Conservation (phyloP, 768 basidiomycete species). For the Melanogaster broomeanus region DNA sequence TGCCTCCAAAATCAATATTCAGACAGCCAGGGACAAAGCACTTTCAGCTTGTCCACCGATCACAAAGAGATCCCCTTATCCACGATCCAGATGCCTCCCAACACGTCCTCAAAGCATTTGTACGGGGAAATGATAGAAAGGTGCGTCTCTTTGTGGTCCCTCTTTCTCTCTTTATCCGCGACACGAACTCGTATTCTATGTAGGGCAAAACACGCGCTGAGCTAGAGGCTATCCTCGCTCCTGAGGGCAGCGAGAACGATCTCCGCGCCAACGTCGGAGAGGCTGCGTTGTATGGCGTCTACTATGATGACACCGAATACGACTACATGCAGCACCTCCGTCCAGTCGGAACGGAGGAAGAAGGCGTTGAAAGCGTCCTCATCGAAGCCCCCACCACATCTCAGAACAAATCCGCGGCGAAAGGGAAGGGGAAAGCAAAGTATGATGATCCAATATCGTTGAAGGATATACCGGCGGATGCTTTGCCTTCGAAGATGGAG, state of each 20-base stretch:
- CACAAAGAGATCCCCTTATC: slow-evolving; percentile 92
- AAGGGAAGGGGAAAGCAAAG: slow-evolving; percentile 40
- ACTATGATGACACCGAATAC: slow-evolving; percentile 95
- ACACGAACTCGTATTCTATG: slow-evolving; percentile 25
- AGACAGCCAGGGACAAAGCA: slow-evolving; percentile 88
- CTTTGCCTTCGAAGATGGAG: slow-evolving; percentile 70
- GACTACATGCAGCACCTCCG: slow-evolving; percentile 99
- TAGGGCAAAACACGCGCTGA: slow-evolving; percentile 84
- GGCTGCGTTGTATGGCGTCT: slow-evolving; percentile 86
- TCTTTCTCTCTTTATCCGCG: neutral
- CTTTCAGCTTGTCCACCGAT: slow-evolving; percentile 96
- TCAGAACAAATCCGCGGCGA: slow-evolving; percentile 33
- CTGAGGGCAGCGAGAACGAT: slow-evolving; percentile 50
- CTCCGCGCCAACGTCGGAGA: slow-evolving; percentile 71
- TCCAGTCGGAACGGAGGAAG: slow-evolving; percentile 71
- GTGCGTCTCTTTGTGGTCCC: slow-evolving; percentile 31
- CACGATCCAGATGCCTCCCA: slow-evolving; percentile 88
- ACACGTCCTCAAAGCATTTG: slow-evolving; percentile 86
- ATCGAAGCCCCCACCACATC: slow-evolving; percentile 67
- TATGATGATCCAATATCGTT: slow-evolving; percentile 42
- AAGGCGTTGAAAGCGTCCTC: slow-evolving; percentile 78
- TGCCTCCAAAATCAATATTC: slow-evolving; percentile 86
- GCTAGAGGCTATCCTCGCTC: slow-evolving; percentile 59
- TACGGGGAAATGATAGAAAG: slow-evolving; percentile 72
- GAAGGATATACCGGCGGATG: slow-evolving; percentile 65